phyloP scores from a whole-genome alignment of 345 rosid genomes.

The Euphorbia pulcherrima region DNA sequence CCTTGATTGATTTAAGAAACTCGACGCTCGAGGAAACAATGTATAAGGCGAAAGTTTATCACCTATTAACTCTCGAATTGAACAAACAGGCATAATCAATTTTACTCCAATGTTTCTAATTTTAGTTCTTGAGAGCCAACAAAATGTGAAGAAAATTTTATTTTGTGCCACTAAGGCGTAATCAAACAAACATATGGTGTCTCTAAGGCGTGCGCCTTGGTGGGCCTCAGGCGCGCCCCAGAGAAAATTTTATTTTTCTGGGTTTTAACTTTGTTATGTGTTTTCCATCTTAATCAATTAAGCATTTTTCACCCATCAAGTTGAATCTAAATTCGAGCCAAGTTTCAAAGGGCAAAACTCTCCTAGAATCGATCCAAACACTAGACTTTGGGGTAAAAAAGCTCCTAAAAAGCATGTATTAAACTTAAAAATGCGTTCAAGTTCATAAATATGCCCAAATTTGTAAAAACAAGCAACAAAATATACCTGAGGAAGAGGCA shows the following conservation, averaged over 20 bases:
- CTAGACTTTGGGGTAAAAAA: neutral
- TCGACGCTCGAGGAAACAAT: no score
- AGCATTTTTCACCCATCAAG: neutral
- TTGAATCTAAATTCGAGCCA: neutral
- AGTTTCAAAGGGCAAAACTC: neutral
- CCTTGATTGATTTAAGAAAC: no score
- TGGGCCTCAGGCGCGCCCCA: no score
- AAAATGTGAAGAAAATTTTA: no score
- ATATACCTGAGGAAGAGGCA: slow-evolving; percentile 82
- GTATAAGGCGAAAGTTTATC: neutral
- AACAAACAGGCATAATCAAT: neutral
- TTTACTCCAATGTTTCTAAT: neutral
- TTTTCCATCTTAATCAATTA: no score
- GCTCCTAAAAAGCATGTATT: neutral
- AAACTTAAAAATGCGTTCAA: neutral
- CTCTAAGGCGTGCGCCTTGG: no score
- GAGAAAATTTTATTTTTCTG: no score
- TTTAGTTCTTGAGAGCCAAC: no score
- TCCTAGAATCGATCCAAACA: neutral
- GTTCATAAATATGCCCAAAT: neutral
- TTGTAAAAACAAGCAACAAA: neutral
- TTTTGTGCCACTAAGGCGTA: no score
- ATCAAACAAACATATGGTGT: no score
- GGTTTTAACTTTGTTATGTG: no score
- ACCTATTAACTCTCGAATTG: neutral